These are phyloP conservation scores for Cryphonectria carpinicola DNA, from an alignment of 2,329 filamentous ascomycete species.

Conservation along the genomic window DNA sequence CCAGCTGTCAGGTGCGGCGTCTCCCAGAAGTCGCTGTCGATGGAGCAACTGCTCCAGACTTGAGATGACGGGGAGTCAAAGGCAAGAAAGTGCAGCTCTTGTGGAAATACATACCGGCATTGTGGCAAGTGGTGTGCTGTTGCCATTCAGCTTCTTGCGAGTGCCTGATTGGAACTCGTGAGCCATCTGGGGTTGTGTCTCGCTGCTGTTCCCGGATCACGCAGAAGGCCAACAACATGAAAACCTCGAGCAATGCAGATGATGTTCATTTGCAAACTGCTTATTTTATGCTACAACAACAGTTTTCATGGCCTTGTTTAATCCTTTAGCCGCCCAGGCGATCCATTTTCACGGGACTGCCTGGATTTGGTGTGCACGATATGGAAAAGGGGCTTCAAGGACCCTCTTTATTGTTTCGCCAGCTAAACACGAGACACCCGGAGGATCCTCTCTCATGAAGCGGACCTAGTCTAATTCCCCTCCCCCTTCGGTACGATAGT, in stretches of 20 bases:
- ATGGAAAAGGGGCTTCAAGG: not conserved
- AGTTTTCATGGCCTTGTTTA: not conserved
- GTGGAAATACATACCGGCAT: not conserved
- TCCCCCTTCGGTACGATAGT: not conserved
- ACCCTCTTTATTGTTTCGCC: constrained; percentile 11
- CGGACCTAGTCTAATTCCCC: not conserved
- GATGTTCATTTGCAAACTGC: not conserved
- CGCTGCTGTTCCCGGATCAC: not conserved
- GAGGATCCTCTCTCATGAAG: constrained; percentile 2
- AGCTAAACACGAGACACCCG: not conserved
- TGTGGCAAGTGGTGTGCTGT: not conserved
- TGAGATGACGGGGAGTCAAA: not conserved
- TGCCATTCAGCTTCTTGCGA: not conserved
- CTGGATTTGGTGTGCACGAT: not conserved
- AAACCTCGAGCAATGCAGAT: not conserved
- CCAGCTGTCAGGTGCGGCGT: not conserved
- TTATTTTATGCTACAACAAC: not conserved
- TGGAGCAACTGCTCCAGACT: not conserved
- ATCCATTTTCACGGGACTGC: not conserved
- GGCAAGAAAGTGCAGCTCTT: not conserved
- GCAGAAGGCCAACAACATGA: not conserved
- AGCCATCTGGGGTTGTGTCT: not conserved
- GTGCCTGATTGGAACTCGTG: not conserved
- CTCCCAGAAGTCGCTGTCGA: not conserved
- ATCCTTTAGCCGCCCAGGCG: not conserved